A percentile compares a stretch with the other conserved stretches of the same genome.
Evolutionary conservation across 2,329 filamentous ascomycete genomes (phyloP).

Genomic region (Neonectria ditissima): DNA sequence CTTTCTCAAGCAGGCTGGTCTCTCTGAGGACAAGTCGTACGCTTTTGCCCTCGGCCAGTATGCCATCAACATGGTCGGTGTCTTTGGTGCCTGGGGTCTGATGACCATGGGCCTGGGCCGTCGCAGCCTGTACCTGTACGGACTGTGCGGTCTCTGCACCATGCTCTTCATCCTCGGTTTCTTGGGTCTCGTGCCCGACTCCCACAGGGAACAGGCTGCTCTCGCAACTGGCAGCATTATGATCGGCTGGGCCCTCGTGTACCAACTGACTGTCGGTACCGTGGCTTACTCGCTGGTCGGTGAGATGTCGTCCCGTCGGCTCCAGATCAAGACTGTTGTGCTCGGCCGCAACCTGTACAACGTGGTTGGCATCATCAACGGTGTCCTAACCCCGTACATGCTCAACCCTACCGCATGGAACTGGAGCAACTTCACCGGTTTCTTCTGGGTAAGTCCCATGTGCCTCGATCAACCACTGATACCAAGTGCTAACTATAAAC

Average conservation of each 20-base stretch:
- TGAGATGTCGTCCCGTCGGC: constrained; percentile 82
- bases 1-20: constrained; percentile 70
- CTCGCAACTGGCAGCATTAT: constrained; percentile 88
- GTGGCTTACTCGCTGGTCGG: constrained; percentile 91
- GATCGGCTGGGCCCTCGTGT: constrained; percentile 83
- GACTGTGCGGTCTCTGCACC: constrained; percentile 76
- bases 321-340: constrained; percentile 93
- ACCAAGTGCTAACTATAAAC: constrained; percentile 26
- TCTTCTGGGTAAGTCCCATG: constrained; percentile 75
- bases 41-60: constrained; percentile 74
- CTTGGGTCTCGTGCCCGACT: constrained; percentile 76
- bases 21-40: constrained; percentile 64
- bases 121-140: constrained; percentile 79
- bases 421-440: constrained; percentile 88
- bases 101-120: constrained; percentile 82
- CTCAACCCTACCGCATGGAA: constrained; percentile 88
- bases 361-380: constrained; percentile 83
- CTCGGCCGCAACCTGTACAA: constrained; percentile 86
- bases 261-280: constrained; percentile 89
- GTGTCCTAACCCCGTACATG: constrained; percentile 91
- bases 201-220: constrained; percentile 69
- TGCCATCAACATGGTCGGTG: constrained; percentile 81
- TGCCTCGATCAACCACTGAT: not conserved
- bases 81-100: constrained; percentile 84
- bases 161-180: constrained; percentile 90